Conservation (phyloP, 345 rosid genomes). For the Populus euphratica region DNA sequence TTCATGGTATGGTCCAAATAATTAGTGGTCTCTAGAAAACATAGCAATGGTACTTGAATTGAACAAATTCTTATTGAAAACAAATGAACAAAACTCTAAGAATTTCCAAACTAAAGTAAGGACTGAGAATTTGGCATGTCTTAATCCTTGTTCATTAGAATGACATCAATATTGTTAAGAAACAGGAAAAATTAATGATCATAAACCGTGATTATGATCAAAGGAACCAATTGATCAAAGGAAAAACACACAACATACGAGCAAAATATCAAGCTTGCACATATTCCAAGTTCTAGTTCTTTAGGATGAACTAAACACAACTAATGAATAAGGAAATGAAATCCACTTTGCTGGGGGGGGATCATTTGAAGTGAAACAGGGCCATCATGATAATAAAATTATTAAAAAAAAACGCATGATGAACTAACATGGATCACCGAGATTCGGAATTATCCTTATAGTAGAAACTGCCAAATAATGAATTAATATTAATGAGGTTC, state of each 20-base stretch:
- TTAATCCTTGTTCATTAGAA: not conserved
- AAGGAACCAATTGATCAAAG: too few relatives aligned
- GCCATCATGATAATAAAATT: not conserved
- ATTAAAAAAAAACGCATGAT: too few relatives aligned
- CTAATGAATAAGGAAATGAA: not conserved
- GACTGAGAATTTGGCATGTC: not conserved
- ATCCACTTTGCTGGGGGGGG: not conserved
- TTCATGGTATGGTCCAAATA: not conserved
- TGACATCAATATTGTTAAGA: not conserved
- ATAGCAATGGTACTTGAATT: not conserved
- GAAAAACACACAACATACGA: not conserved
- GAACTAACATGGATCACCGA: not conserved
- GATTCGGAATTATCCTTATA: not conserved
- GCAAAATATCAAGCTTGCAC: not conserved
- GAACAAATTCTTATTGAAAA: not conserved
- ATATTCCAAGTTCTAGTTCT: not conserved
- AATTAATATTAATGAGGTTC: not conserved
- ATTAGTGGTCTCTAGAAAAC: not conserved
- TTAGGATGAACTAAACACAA: not conserved
- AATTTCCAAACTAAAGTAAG: not conserved
- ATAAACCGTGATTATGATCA: too few relatives aligned
- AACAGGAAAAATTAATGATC: not conserved
- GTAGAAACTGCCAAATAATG: not conserved
- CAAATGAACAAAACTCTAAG: not conserved
- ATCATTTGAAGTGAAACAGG: not conserved